Conservation (phyloP, 441 rosid species). For the Pelargonium fulgidum region DNA sequence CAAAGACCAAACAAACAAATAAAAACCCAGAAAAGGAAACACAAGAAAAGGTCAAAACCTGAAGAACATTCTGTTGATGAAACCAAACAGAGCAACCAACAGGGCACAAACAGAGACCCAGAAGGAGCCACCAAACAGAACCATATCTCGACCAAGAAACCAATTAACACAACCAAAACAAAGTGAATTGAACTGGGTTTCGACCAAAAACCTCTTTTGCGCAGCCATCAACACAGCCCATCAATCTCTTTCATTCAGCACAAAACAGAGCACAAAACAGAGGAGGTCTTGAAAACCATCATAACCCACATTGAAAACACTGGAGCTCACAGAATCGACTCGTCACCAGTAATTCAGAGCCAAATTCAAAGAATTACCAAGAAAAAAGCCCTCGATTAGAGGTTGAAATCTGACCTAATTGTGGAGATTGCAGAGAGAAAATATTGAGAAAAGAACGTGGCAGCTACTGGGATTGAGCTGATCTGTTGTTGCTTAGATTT, state of each 20-base stretch:
- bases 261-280: conserved; percentile 29
- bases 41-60: conserved; percentile 31
- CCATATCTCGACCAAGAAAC: conserved; percentile 28
- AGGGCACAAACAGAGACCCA: conserved; percentile 40
- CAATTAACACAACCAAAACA: conserved; percentile 33
- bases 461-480: not conserved
- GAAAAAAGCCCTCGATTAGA: not conserved
- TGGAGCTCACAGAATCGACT: not conserved
- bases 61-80: conserved; percentile 25
- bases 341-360: not conserved
- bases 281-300: not conserved
- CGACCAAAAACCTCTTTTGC: conserved; percentile 16
- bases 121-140: conserved; percentile 29
- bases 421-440: not conserved
- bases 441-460: not conserved
- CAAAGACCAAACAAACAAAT: not conserved
- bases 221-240: conserved; percentile 24
- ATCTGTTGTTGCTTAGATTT: not conserved
- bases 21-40: conserved; percentile 8
- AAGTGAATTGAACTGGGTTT: conserved; percentile 20
- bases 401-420: not conserved
- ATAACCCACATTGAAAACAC: not conserved
- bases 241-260: conserved; percentile 26
- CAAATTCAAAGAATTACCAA: not conserved
- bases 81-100: conserved; percentile 34